A percentile compares a stretch with the other conserved stretches of the same genome.
These are phyloP conservation scores for Alnus glutinosa DNA, from an alignment of 306 rosid genomes.

Conservation along the genomic window DNA sequence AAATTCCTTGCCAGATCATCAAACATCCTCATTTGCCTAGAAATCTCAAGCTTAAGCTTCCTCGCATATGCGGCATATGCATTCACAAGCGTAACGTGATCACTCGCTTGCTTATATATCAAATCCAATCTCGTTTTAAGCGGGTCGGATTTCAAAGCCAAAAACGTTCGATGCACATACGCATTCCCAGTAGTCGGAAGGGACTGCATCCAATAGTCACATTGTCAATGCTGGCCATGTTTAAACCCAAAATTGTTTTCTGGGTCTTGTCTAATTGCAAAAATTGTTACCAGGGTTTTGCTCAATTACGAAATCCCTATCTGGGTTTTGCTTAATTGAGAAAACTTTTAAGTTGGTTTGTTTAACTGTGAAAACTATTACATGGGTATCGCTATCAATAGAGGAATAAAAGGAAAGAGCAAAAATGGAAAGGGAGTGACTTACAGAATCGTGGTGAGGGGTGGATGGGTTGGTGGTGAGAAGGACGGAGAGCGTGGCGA, in stretches of 20 bases:
- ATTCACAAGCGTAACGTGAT: conserved; percentile 89
- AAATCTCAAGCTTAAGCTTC: conserved; percentile 97
- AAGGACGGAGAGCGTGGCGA: conserved; percentile 82
- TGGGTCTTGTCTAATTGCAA: conserved; percentile 3
- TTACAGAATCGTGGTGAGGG: conserved; percentile 68
- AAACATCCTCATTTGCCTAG: conserved; percentile 81
- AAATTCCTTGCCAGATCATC: conserved; percentile 80
- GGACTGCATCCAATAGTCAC: conserved; percentile 45
- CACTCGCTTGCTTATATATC: conserved; percentile 90
- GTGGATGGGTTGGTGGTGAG: conserved; percentile 71
- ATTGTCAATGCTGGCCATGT: background rate
- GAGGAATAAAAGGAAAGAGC: background rate
- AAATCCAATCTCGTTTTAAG: conserved; percentile 82
- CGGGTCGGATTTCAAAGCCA: conserved; percentile 94
- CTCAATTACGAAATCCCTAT: background rate
- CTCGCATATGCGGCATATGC: conserved; percentile 97
- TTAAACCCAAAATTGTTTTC: conserved; percentile 14
- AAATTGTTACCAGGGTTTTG: conserved; percentile 20
- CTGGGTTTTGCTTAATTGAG: conserved; percentile 25
- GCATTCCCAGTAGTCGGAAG: conserved; percentile 85
- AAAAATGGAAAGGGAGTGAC: conserved; percentile 24
- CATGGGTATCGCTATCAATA: background rate
- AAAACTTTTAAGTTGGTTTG: background rate
- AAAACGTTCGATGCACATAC: conserved; percentile 78
- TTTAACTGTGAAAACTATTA: background rate